Percentiles rank a stretch among this genome's conserved stretches.
These are phyloP conservation scores for Neonectria sp. DNA, from an alignment of 2,329 filamentous ascomycete species.

Conservation along the genomic window DNA sequence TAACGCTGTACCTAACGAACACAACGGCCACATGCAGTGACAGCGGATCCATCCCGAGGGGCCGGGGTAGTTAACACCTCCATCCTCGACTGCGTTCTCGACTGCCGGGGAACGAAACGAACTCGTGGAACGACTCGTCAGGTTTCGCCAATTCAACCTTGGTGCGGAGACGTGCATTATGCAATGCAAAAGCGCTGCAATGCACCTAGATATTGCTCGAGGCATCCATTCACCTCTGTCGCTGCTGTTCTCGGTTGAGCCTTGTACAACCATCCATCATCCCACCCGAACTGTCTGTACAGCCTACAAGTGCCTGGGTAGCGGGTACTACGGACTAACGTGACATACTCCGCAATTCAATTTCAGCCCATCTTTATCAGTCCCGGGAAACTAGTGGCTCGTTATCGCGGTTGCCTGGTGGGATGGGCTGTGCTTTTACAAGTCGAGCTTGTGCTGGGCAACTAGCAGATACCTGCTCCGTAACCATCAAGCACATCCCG, in stretches of 20 bases:
- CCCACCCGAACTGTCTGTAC: not conserved
- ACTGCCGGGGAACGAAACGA: conserved; percentile 11
- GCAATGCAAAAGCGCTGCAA: not conserved
- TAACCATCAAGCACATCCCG: conserved; percentile 6
- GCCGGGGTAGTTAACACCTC: not conserved
- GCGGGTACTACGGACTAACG: not conserved
- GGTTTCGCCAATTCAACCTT: not conserved
- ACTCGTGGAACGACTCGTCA: conserved; percentile 1
- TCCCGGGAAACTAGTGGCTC: not conserved
- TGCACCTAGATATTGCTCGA: not conserved
- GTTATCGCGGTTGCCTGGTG: conserved; percentile 9
- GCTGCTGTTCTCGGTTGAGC: not conserved
- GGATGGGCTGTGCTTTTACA: not conserved
- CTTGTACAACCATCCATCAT: not conserved
- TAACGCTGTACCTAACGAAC: not conserved
- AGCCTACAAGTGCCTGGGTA: not conserved
- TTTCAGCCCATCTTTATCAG: conserved; percentile 4
- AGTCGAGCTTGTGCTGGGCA: not conserved
- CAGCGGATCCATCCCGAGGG: conserved; percentile 23
- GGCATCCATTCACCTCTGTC: not conserved
- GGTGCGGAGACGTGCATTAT: not conserved
- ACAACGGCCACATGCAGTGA: conserved; percentile 11
- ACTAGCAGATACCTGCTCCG: not conserved
- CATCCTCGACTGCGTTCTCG: not conserved
- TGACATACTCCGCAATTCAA: not conserved